These are phyloP conservation scores for Penicillium paneum DNA, from an alignment of 2,329 filamentous ascomycete species.

Conservation along the genomic window DNA sequence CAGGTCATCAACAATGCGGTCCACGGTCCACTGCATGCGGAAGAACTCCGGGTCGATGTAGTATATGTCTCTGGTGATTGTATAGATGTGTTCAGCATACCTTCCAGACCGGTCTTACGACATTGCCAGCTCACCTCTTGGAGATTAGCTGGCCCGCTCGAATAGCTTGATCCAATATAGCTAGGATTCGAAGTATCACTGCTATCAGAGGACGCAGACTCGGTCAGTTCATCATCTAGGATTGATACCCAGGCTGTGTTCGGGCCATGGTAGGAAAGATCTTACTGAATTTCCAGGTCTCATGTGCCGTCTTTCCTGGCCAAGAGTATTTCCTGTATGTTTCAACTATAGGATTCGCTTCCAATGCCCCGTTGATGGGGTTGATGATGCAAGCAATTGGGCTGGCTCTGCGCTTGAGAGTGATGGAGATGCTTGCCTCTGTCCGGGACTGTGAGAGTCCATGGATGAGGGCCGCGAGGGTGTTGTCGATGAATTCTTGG, in stretches of 20 bases:
- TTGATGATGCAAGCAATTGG: slow-evolving; percentile 28
- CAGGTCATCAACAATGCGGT: slow-evolving; percentile 59
- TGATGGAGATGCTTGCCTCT: slow-evolving; percentile 30
- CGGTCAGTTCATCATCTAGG: background rate
- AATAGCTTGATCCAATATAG: slow-evolving; percentile 54
- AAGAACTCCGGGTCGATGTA: slow-evolving; percentile 61
- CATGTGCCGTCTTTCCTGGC: slow-evolving; percentile 54
- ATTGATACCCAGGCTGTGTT: too few species aligned
- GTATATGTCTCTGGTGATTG: slow-evolving; percentile 56
- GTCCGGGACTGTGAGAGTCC: slow-evolving; percentile 24
- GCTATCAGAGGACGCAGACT: slow-evolving; percentile 38
- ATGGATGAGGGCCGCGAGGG: slow-evolving; percentile 25
- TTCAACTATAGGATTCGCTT: slow-evolving; percentile 19
- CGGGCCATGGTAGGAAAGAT: background rate
- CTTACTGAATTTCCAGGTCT: slow-evolving; percentile 54
- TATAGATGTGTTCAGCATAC: background rate
- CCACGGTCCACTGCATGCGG: slow-evolving; percentile 55
- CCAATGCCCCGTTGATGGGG: slow-evolving; percentile 27
- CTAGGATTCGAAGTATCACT: slow-evolving; percentile 54
- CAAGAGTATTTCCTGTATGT: slow-evolving; percentile 46
- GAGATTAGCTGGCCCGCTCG: slow-evolving; percentile 49
- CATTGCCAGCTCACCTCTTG: slow-evolving; percentile 50
- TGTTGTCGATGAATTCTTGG: slow-evolving; percentile 30
- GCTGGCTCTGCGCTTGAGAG: slow-evolving; percentile 27
- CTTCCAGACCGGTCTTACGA: too few species aligned